These are phyloP conservation scores for Ustilago esculenta DNA, from an alignment of 1,284 basidiomycete species.

Conservation along the genomic window DNA sequence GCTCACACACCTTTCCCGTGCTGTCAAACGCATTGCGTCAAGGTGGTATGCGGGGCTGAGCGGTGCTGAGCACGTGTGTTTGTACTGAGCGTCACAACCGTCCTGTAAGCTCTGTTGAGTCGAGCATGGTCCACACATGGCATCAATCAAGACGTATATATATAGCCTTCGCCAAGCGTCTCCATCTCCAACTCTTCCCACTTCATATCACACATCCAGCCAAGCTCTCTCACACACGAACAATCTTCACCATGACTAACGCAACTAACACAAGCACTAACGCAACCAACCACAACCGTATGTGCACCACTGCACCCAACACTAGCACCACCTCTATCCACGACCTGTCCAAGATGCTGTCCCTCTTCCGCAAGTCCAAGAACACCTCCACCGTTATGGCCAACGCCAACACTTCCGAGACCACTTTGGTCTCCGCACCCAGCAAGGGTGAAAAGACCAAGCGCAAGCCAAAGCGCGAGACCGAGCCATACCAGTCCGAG, in stretches of 20 bases:
- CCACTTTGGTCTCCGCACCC: slow-evolving; percentile 19
- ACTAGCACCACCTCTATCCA: slow-evolving; percentile 2
- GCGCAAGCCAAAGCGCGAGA: slow-evolving; percentile 17
- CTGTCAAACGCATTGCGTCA: too few relatives aligned
- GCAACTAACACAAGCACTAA: slow-evolving; percentile 2
- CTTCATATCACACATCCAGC: slow-evolving; percentile 3
- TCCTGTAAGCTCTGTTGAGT: too few relatives aligned
- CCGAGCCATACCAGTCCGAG: slow-evolving; percentile 24
- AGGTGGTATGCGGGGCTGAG: too few relatives aligned
- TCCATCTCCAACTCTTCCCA: neutral
- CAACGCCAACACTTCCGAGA: slow-evolving; percentile 38
- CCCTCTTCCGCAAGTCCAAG: slow-evolving; percentile 38
- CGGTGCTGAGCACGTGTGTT: too few relatives aligned
- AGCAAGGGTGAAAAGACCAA: neutral
- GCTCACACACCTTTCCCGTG: too few relatives aligned
- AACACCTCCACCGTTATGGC: slow-evolving; percentile 15
- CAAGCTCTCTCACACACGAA: neutral
- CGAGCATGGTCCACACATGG: too few relatives aligned
- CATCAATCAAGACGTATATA: slow-evolving; percentile 1
- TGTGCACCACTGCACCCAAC: slow-evolving; percentile 1
- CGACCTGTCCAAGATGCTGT: slow-evolving; percentile 24
- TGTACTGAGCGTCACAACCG: too few relatives aligned
- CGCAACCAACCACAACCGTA: neutral
- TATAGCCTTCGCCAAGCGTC: neutral
- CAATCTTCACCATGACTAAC: neutral